phyloP scores from a whole-genome alignment of 768 basidiomycete genomes.

The Xerocomus brunneocitrinus region DNA sequence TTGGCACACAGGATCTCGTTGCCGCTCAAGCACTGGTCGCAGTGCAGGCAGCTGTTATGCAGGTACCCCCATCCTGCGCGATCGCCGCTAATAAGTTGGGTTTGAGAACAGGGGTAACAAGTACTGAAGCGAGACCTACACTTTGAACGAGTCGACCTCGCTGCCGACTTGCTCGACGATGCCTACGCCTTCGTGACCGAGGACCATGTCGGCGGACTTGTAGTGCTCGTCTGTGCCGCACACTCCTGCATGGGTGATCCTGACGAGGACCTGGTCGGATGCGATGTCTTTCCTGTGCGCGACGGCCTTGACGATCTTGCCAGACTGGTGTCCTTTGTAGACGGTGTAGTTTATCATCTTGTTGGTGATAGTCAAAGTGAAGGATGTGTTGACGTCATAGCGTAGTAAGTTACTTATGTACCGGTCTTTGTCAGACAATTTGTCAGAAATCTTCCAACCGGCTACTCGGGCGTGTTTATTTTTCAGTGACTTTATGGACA shows the following conservation, averaged over 20 bases:
- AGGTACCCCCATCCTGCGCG: constrained; percentile 35
- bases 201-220: constrained; percentile 30
- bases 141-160: constrained; percentile 31
- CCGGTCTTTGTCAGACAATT: too few relatives aligned
- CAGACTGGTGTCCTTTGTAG: constrained; percentile 27
- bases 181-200: constrained; percentile 39
- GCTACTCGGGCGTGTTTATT: too few relatives aligned
- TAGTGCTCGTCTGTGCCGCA: constrained; percentile 39
- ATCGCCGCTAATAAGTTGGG: constrained; percentile 27
- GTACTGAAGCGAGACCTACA: constrained; percentile 18
- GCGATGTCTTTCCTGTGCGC: constrained; percentile 17
- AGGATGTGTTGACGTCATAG: not conserved
- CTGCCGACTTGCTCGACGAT: constrained; percentile 31
- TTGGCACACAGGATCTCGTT: constrained; percentile 28
- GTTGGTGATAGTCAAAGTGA: not conserved
- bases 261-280: constrained; percentile 28
- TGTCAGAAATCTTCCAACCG: too few relatives aligned
- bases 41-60: constrained; percentile 31
- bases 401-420: too few relatives aligned
- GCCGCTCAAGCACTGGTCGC: constrained; percentile 32
- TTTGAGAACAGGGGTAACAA: not conserved
- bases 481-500: not conserved
- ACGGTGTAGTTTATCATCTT: constrained; percentile 25
- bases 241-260: constrained; percentile 32
- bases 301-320: constrained; percentile 17